Conservation (phyloP, 139 green algal species). For the Pycnococcus provasolii region DNA sequence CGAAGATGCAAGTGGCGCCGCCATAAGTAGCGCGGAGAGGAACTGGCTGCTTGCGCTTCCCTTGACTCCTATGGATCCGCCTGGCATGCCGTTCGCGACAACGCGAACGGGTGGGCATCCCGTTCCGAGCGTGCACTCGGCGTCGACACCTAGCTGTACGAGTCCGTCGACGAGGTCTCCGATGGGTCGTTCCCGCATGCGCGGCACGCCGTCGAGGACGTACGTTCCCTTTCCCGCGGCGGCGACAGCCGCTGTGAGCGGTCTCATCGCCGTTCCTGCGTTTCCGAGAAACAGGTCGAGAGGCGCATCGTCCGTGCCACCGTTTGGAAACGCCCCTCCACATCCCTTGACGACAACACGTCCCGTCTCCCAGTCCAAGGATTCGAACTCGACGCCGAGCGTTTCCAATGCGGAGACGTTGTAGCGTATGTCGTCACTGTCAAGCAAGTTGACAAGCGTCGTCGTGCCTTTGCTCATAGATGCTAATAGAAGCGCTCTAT, state of each 20-base stretch:
- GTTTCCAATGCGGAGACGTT: conserved; percentile 78
- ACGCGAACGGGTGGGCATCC: conserved; percentile 88
- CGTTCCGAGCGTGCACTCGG: conserved; percentile 78
- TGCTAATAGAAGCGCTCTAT: conserved; percentile 88
- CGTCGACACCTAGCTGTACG: conserved; percentile 84
- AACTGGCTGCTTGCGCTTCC: conserved; percentile 65
- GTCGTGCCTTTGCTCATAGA: conserved; percentile 78
- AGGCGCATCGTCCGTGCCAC: background rate
- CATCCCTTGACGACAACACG: conserved; percentile 64
- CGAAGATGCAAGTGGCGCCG: conserved; percentile 71
- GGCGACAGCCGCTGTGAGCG: conserved; percentile 89
- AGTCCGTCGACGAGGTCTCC: conserved; percentile 46
- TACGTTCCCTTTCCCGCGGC: conserved; percentile 69
- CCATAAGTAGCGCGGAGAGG: conserved; percentile 94
- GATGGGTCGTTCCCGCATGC: conserved; percentile 93
- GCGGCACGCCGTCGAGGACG: conserved; percentile 72
- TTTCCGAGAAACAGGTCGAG: conserved; percentile 92
- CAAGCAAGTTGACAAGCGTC: conserved; percentile 74
- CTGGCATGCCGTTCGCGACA: conserved; percentile 63
- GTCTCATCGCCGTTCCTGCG: conserved; percentile 94
- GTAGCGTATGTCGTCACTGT: conserved; percentile 91
- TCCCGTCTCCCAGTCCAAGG: conserved; percentile 55
- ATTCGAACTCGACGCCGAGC: conserved; percentile 55
- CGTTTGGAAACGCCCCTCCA: conserved; percentile 36
- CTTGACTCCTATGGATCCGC: conserved; percentile 56